Conservation (phyloP, 2,329 filamentous ascomycete species). For the Epicoccum nigrum region DNA sequence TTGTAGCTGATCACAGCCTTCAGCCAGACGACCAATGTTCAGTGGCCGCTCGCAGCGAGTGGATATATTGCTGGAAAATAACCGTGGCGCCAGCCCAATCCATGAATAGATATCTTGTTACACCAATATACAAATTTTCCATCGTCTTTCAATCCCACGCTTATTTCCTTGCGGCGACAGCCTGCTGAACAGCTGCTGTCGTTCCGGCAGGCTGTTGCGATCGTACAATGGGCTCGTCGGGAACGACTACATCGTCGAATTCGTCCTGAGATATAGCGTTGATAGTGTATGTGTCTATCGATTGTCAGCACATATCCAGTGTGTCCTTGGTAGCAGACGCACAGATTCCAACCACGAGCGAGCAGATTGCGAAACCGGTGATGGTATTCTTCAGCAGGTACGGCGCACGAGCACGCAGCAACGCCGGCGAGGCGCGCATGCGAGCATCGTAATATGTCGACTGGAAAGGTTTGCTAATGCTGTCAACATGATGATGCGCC, state of each 20-base stretch:
- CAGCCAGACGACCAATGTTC: neutral
- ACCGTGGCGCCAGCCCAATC: slow-evolving; percentile 39
- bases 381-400: slow-evolving; percentile 89
- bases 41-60: slow-evolving; percentile 11
- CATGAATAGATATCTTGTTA: slow-evolving; percentile 32
- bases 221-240: slow-evolving; percentile 69
- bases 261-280: slow-evolving; percentile 92
- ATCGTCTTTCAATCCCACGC: neutral
- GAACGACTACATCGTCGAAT: slow-evolving; percentile 93
- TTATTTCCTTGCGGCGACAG: slow-evolving; percentile 38
- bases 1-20: too few species aligned
- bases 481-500: slow-evolving; percentile 19
- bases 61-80: slow-evolving; percentile 24
- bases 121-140: slow-evolving; percentile 30
- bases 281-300: slow-evolving; percentile 72
- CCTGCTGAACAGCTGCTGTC: slow-evolving; percentile 39
- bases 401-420: slow-evolving; percentile 88
- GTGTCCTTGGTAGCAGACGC: slow-evolving; percentile 27
- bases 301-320: slow-evolving; percentile 17
- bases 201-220: slow-evolving; percentile 38
- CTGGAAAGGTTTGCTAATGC: slow-evolving; percentile 54
- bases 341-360: slow-evolving; percentile 87
- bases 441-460: slow-evolving; percentile 92
- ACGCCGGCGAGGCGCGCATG: slow-evolving; percentile 82
- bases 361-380: slow-evolving; percentile 76